Percentiles rank a stretch among this genome's conserved stretches.
These are phyloP conservation scores for Thelephora ganbajun DNA, from an alignment of 768 basidiomycete genomes.

Conservation along the genomic window DNA sequence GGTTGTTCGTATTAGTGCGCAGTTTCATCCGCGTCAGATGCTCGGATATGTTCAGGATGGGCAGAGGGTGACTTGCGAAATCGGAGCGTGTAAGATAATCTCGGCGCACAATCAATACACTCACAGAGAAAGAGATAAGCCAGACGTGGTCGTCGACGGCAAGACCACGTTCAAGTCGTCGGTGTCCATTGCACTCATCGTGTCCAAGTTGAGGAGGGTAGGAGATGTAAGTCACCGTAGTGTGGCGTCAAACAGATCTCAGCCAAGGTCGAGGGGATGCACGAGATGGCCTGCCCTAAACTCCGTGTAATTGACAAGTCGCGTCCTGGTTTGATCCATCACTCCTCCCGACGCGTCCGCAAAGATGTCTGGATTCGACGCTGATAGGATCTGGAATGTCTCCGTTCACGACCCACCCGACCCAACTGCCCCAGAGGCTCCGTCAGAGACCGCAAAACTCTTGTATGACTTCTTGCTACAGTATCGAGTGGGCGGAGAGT, in stretches of 20 bases:
- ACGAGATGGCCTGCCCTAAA: constrained; percentile 9
- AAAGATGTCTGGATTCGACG: constrained; percentile 83
- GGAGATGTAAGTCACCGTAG: neutral
- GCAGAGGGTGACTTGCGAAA: constrained; percentile 72
- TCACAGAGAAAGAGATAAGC: constrained; percentile 62
- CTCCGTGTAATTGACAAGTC: neutral
- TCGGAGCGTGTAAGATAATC: constrained; percentile 3
- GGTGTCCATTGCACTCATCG: constrained; percentile 57
- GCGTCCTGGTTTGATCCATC: constrained; percentile 1
- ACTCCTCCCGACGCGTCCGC: constrained; percentile 4
- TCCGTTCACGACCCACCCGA: constrained; percentile 55
- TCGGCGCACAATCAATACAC: constrained; percentile 13
- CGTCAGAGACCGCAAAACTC: constrained; percentile 68
- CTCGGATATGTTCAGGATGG: constrained; percentile 93
- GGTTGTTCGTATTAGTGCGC: constrained; percentile 43
- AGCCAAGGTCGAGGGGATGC: neutral
- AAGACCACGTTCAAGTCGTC: constrained; percentile 67
- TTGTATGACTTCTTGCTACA: constrained; percentile 78
- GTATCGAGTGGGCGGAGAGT: constrained; percentile 82
- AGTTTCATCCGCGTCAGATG: constrained; percentile 80
- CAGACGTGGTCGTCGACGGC: constrained; percentile 56
- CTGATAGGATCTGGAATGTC: constrained; percentile 68
- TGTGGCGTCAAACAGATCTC: too few relatives aligned
- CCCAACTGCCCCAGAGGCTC: constrained; percentile 47
- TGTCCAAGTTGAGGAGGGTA: constrained; percentile 3